Evolutionary conservation across 2,329 filamentous ascomycete species (phyloP), one percentile per base, ranked within the genome.

Genomic region (Penicillium glabrum): DNA sequence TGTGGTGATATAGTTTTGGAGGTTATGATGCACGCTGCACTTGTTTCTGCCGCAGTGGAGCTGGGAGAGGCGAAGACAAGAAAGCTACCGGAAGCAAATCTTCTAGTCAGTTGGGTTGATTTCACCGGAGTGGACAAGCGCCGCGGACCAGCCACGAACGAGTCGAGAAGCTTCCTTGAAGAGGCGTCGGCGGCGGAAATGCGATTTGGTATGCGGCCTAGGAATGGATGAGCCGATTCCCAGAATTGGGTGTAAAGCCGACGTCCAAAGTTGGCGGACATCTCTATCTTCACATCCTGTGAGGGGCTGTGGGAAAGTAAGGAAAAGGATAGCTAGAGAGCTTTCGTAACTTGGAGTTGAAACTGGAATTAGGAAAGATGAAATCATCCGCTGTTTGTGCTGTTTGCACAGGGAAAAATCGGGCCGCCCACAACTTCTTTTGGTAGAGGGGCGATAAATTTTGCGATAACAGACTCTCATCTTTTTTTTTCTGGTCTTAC

Each of bases 11-110:
- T 68, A 46, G 70, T 70, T 46, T 71, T 67, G 19, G 68, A 57
- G 9, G 66, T 59, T 19, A 70, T 65, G 19, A 69, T 67, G 59
- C 72, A 73, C 27, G 68, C 64, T 55, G 71, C 60, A 23, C 69
- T 67, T 27, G 67, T 66, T 60, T 74, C 73, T 24, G 71, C 70
- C 19, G 69, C 69, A 37, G 69, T 54, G 11, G 69, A 72, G 33
- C 62, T 71, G 23, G 72, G 69, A 26, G 70, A 73, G 6, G 67
- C 71, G 49, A 84, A 68, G 16, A 85, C 77, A 26, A 86, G 72
- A 35, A 85, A 73, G 6, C 83, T 80, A 24, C 83, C 80, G 1
- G 83, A 84, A 33, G 82, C 80, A 66, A 83, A 82, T 65, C 80
- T 82, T 57, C 77, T 79, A 11, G 78, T 79, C 24, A 80, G 72